Percentiles rank a stretch among this genome's conserved stretches.
phyloP scores from a whole-genome alignment of 345 rosid species.

The Carallia brachiata region DNA sequence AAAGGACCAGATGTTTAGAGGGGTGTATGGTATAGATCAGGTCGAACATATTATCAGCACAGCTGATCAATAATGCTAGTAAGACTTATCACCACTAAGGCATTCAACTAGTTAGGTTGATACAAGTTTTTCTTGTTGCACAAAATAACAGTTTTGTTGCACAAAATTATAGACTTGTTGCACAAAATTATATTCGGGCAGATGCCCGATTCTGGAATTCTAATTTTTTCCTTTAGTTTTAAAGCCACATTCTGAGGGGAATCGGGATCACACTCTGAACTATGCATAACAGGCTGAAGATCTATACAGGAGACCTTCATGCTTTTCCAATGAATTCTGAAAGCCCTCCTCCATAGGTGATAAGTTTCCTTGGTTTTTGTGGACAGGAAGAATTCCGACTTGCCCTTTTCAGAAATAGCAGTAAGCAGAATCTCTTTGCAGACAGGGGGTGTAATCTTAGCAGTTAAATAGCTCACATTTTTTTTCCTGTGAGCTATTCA shows the following conservation, averaged over 20 bases:
- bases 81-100: neutral
- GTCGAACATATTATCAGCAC: neutral
- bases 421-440: conserved; percentile 64
- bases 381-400: conserved; percentile 79
- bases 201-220: too few relatives aligned
- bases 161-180: too few relatives aligned
- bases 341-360: neutral
- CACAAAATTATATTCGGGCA: too few relatives aligned
- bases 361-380: conserved; percentile 8
- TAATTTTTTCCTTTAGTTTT: too few relatives aligned
- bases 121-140: too few relatives aligned
- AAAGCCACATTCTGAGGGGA: neutral
- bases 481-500: neutral
- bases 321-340: neutral
- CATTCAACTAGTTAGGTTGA: neutral
- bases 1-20: neutral
- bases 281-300: neutral
- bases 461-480: neutral
- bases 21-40: neutral
- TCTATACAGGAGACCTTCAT: neutral
- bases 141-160: too few relatives aligned
- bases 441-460: conserved; percentile 55
- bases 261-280: neutral
- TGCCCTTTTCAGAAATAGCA: conserved; percentile 75
- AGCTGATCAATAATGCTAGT: neutral